Base-by-base conservation (phyloP, 306 rosid genomes). In the Comarum palustre region DNA sequence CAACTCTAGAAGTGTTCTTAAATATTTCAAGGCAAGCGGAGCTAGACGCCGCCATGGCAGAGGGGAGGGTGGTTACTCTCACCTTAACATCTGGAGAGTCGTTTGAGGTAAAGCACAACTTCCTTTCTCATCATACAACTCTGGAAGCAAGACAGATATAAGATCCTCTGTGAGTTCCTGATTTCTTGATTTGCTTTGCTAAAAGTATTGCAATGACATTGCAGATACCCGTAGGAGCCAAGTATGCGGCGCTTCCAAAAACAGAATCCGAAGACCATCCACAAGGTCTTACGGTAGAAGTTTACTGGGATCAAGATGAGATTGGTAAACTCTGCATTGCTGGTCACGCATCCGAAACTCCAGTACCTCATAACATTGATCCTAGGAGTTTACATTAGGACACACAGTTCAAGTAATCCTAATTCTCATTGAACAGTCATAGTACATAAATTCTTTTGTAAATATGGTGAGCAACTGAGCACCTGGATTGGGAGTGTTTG, bases 1-100 rank as follows among this genome's bases (percentile, higher is more conserved):
- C 98, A 29, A 90, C 90, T 69, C 96, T 93, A 4, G 93, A 91
- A 86, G 99, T 91, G 50, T 91, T 91, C 90, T 81, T 94, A 86
- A 94, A 86, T 71, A 88, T 91, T 32, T 95, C 97, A 42, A 83
- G 74, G 78, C 90, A 88, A 62, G 96, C 98, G 24, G 96, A 91
- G 86, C 85, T 87, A 73, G 97, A 91, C 69, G 79, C 74, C 57
- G 98, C 97, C 66, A 75, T 84, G 70, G 96, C 91, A 38, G 96
- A 91, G 73, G 96, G 95, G 81, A 85, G 82, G 64, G 31, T 82
- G 70, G 86, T 73, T 5, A 84, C 86, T 39, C 82, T 93, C 66
- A 84, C 81, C 51, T 83, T 91, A 76, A 75, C 87, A 75, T 90
- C 91, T 19, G 97, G 96, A 66, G 79, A 73, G 52, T 83, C 87